Conservation (phyloP, 2,329 filamentous ascomycete genomes). For the Akanthomyces uredinophilus region DNA sequence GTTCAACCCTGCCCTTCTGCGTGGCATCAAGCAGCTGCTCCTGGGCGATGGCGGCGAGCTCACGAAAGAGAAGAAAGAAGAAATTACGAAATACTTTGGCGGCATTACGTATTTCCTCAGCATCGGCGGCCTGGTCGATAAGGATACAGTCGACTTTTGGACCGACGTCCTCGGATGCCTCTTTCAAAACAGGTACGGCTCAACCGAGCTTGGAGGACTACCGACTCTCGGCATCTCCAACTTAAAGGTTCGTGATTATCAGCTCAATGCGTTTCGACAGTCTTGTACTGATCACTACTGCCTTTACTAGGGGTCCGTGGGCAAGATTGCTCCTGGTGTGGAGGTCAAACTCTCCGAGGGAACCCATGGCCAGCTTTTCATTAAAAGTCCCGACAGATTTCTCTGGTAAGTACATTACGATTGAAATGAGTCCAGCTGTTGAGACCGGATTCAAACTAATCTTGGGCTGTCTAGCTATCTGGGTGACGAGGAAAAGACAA, state of each 20-base stretch:
- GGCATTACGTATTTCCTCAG: constrained; percentile 3
- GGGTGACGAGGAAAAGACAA: background rate
- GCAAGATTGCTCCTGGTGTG: constrained; percentile 7
- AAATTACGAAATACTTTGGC: background rate
- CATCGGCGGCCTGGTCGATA: constrained; percentile 3
- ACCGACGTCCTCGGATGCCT: constrained; percentile 11
- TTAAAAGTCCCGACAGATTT: constrained; percentile 17
- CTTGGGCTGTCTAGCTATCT: background rate
- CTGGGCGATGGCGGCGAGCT: background rate
- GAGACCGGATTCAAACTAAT: background rate
- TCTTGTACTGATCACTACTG: background rate
- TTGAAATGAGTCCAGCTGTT: background rate
- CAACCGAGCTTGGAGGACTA: constrained; percentile 11
- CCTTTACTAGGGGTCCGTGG: background rate
- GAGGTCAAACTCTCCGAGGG: constrained; percentile 18
- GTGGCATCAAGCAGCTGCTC: constrained; percentile 17
- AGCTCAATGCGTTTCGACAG: background rate
- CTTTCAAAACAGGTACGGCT: constrained; percentile 17
- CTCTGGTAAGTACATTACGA: background rate
- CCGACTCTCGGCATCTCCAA: constrained; percentile 1
- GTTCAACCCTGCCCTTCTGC: constrained; percentile 17
- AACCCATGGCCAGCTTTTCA: constrained; percentile 19
- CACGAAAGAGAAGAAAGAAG: constrained; percentile 7
- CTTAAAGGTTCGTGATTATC: background rate
- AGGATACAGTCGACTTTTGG: constrained; percentile 17